Base-by-base conservation (phyloP, 805 yeast genomes). In the Metschnikowia lachancei region DNA sequence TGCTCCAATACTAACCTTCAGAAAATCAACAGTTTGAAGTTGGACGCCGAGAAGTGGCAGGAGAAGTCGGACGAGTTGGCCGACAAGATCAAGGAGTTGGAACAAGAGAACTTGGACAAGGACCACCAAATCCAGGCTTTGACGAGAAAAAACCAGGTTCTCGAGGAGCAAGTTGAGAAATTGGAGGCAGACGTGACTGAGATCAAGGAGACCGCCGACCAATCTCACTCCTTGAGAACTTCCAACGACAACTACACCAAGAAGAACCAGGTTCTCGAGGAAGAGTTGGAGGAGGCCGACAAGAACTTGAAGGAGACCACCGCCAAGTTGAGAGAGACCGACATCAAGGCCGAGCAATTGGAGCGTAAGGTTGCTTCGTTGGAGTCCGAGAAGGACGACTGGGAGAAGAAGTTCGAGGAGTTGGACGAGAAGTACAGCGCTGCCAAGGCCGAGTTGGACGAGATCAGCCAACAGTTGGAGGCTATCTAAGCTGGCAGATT, bases 1-100 rank as follows among this genome's bases (percentile, higher is more conserved):
- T 33, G 20, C 3, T n/a, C 4, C n/a, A 26, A 16, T 38, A 53
- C 57, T 53, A 52, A 49, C 54, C 2, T 20, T 12, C 54, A 87
- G 95, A 90, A 89, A 81, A 76, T 90, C 75, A 84, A 76, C 78
- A 83, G 83, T 72, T 82, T 94, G 70, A 91, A 92, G 74, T 77
- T 87, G 62, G 98, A 94, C 67, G 92, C 96, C 57, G 99, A 94
- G 76, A 77, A 85, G 61, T 95, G 99, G 89, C 97, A 92, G 76
- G 97, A 89, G 69, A 88, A 90, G 77, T 84, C 94, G 51, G 99
- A 94, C 64, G 96, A 87, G 61, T 80, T 87, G 61, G 72, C 82
- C 51, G 82, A 77, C 54, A 83, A 83, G 67, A 82, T 87, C 74
- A 94, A 91, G 78, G 85, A 78, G 64, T 78, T 92, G 69, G 98